Evolutionary conservation across 208 protist species (phyloP), one percentile per base, ranked within the genome.

Genomic region (Kentomonas sorsogonicus): DNA sequence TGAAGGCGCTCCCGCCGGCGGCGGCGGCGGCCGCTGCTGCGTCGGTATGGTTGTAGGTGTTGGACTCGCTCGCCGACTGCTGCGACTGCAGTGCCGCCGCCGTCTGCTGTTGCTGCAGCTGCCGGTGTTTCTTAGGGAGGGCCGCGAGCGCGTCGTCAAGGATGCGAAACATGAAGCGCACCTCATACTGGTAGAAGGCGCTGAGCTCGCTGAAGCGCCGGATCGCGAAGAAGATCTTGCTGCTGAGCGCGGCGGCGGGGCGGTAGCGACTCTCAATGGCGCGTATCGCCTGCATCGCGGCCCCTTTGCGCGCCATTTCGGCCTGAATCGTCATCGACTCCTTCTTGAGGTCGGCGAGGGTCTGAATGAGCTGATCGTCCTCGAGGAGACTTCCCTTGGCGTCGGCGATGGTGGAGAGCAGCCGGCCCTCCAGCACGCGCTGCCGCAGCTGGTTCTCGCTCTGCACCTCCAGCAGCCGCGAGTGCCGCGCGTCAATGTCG

Each of bases 371-470:
- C 9, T 72, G 63, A 52, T 99, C 96, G 74, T 99, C 92, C 20
- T 99, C 98, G 3, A 99, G 77, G 43, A 99, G 85, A 53, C 93
- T 97, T 10, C 97, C 98, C 64, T 98, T 77, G 23, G 92, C 83
- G 60, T 95, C 71, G 22, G 79, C 89, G 41, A 99, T 96, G 5
- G 89, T 81, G 2, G 90, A 86, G 0, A 99, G 84, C 40, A 99
- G 80, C 26, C 94, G 72, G 56, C 99, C 87, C 72, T 99, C 97
- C 25, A 99, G 71, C 53, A 95, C 68, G 29, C 97, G 79, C 36
- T 99, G 74, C 16, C 83, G 72, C 29, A 98, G 75, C 66, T 89
- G 78, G 73, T 96, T 98, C 69, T 99, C 96, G 45, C 97, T 97
- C 66, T 99, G 95, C 11, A 89, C 63, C 29, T 91, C 83, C 33